Percentiles rank a stretch among this genome's conserved stretches.
phyloP scores from a whole-genome alignment of 2,329 filamentous ascomycete genomes.

The Dothideomycetes sp. region DNA sequence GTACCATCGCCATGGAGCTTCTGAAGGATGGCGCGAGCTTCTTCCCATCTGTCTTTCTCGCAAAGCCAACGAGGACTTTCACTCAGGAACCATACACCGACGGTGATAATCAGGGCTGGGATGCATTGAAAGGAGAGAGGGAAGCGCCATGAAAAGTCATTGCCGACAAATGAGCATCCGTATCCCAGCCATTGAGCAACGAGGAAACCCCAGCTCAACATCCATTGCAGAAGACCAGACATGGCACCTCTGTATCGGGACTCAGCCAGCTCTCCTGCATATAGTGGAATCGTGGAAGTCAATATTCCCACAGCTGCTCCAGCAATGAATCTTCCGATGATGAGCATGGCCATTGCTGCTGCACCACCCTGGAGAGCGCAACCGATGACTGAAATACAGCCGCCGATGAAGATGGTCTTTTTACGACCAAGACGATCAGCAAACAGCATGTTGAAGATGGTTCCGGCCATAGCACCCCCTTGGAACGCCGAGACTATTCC shows the following conservation, averaged over 20 bases:
- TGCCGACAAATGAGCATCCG: slow-evolving; percentile 20
- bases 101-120: slow-evolving; percentile 23
- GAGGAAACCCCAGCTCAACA: slow-evolving; percentile 27
- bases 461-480: slow-evolving; percentile 21
- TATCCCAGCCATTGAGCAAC: slow-evolving; percentile 29
- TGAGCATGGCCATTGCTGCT: slow-evolving; percentile 17
- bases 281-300: slow-evolving; percentile 21
- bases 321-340: slow-evolving; percentile 19
- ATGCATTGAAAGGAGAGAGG: slow-evolving; percentile 28
- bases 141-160: slow-evolving; percentile 14
- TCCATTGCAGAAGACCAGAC: slow-evolving; percentile 22
- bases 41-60: slow-evolving; percentile 16
- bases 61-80: slow-evolving; percentile 16
- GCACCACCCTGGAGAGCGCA: slow-evolving; percentile 19
- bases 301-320: slow-evolving; percentile 19
- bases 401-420: slow-evolving; percentile 13
- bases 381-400: slow-evolving; percentile 10
- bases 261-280: slow-evolving; percentile 23
- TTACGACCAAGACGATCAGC: slow-evolving; percentile 14
- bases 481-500: slow-evolving; percentile 28
- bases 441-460: slow-evolving; percentile 12
- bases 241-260: slow-evolving; percentile 21
- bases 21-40: slow-evolving; percentile 17
- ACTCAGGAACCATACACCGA: slow-evolving; percentile 21
- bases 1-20: slow-evolving; percentile 44